Percentiles rank a stretch among this genome's conserved stretches.
Conservation (phyloP, 441 rosid species). For the Erodium trifolium region DNA sequence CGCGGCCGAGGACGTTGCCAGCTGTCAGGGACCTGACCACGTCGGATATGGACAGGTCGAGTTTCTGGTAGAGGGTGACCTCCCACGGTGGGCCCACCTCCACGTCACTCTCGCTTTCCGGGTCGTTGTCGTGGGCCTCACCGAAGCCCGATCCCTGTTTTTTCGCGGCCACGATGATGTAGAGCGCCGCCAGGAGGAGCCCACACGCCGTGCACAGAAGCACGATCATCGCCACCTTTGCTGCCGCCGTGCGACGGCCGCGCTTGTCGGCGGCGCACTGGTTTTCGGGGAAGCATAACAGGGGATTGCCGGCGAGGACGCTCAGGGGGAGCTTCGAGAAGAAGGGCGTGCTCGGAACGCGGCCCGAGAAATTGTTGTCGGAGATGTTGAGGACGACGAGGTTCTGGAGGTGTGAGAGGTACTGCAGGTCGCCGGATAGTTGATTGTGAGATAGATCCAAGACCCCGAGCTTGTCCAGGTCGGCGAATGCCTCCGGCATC, state of each 20-base stretch:
- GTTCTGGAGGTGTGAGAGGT: constrained; percentile 56
- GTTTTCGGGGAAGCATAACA: constrained; percentile 46
- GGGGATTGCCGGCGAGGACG: constrained; percentile 55
- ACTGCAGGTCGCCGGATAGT: constrained; percentile 45
- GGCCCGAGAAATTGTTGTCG: constrained; percentile 32
- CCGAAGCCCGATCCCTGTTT: constrained; percentile 21
- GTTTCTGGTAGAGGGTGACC: constrained; percentile 71
- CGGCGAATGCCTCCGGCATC: constrained; percentile 50
- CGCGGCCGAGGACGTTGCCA: constrained; percentile 59
- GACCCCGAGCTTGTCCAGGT: constrained; percentile 50
- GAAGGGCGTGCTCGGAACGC: constrained; percentile 67
- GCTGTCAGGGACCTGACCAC: constrained; percentile 42
- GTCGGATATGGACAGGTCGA: constrained; percentile 63
- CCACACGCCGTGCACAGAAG: constrained; percentile 56
- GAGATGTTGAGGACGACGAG: constrained; percentile 26
- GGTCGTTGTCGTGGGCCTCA: constrained; percentile 18
- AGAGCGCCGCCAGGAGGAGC: constrained; percentile 64
- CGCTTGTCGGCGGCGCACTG: constrained; percentile 28
- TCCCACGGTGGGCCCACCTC: constrained; percentile 79
- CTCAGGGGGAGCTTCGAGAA: constrained; percentile 71
- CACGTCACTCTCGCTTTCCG: constrained; percentile 30
- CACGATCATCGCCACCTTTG: constrained; percentile 59
- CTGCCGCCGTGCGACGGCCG: constrained; percentile 25
- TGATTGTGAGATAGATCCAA: constrained; percentile 61
- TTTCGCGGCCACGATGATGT: constrained; percentile 45